Evolutionary conservation across 176 grass and related monocot species (phyloP), one percentile per base, ranked within the genome.

Genomic region (Stipa capillata): DNA sequence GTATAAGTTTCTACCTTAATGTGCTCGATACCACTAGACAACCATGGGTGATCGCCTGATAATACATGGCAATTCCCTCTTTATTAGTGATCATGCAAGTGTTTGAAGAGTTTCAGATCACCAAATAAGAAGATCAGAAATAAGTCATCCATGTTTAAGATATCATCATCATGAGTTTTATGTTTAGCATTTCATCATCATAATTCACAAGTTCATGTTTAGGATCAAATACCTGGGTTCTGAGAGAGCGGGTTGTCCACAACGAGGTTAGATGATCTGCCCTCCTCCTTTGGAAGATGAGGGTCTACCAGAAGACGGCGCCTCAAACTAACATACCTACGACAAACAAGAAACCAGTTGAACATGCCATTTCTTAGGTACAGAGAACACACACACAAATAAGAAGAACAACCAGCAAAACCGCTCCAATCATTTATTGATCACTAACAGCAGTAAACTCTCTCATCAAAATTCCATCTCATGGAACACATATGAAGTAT

Each of bases 161-260:
- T 34, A 47, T 24, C 37, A 45, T 64, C 6, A 80, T 61, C 4
- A 4, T 7, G n/a, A 50, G 61, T 61, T 72, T 63, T 58, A 71
- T 60, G 53, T 64, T 65, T 73, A 80, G 1, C 58, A 56, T 63
- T 62, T 80, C 27, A 74, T 20, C 50, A 27, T n/a, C n/a, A 34
- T 2, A 35, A 65, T 39, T 15, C 0, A 32, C 14, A 73, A 74
- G 12, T 57, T 66, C 17, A 36, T 45, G 34, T 27, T 8, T 66
- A 52, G 4, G 18, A 65, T 32, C 15, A 76, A 39, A 47, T 88
- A 97, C 93, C 93, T 79, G 93, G 93, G 48, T 91, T 93, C n/a
- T n/a, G n/a, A n/a, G n/a, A n/a, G n/a, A n/a, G n/a, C n/a, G n/a
- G n/a, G n/a, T n/a, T n/a, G n/a, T n/a, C n/a, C n/a, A n/a, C n/a